phyloP scores from a whole-genome alignment of 164 flowering plant genomes.

The Sedum album region DNA sequence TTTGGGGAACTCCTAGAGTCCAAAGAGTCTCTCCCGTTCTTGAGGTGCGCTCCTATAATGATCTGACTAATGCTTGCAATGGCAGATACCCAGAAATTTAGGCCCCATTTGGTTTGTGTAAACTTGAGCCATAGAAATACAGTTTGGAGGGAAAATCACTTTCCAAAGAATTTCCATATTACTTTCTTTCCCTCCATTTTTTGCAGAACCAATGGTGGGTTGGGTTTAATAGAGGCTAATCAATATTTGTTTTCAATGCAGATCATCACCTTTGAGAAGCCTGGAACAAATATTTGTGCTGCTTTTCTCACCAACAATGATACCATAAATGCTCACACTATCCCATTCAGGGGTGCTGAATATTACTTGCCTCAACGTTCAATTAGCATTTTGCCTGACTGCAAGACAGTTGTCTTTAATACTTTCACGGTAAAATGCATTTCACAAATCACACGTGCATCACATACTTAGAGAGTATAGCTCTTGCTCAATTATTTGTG shows the following conservation, averaged over 20 bases:
- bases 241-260: neutral
- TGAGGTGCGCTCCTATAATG: constrained; percentile 14
- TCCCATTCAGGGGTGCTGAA: constrained; percentile 17
- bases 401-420: constrained; percentile 21
- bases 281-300: constrained; percentile 11
- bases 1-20: constrained; percentile 20
- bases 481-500: too few species aligned
- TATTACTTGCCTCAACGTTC: constrained; percentile 27
- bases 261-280: neutral
- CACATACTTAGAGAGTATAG: too few species aligned
- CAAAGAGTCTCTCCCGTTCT: constrained; percentile 22
- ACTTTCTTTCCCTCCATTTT: too few species aligned
- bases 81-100: too few species aligned
- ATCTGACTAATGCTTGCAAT: neutral
- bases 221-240: neutral
- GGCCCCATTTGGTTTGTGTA: too few species aligned
- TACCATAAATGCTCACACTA: constrained; percentile 4
- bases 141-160: too few species aligned
- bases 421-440: constrained; percentile 24
- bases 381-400: constrained; percentile 24
- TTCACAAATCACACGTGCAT: neutral
- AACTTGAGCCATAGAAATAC: too few species aligned
- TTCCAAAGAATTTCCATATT: too few species aligned
- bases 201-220: neutral
- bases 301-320: constrained; percentile 34